Conservation (phyloP, 2,329 filamentous ascomycete species). For the Fusarium humuli region DNA sequence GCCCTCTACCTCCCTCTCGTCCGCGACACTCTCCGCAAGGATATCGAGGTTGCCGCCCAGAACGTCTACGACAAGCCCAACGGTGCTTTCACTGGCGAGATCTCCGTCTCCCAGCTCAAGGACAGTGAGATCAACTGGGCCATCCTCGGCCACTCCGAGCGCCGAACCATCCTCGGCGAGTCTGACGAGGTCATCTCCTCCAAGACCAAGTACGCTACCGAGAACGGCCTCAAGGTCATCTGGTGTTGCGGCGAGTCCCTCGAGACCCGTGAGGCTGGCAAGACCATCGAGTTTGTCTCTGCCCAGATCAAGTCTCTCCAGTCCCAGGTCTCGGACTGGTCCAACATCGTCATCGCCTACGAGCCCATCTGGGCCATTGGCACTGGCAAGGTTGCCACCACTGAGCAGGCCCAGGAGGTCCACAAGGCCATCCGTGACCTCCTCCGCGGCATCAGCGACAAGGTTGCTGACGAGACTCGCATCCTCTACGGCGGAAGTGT, state of each 20-base stretch:
- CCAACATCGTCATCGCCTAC: slow-evolving; percentile 95
- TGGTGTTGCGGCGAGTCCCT: slow-evolving; percentile 97
- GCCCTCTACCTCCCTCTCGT: slow-evolving; percentile 90
- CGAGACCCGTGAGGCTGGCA: slow-evolving; percentile 86
- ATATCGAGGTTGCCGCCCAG: slow-evolving; percentile 89
- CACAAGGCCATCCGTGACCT: slow-evolving; percentile 92
- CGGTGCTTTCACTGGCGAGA: slow-evolving; percentile 97
- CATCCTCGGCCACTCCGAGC: slow-evolving; percentile 94
- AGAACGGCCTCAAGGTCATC: slow-evolving; percentile 89
- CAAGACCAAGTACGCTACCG: slow-evolving; percentile 94
- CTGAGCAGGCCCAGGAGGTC: slow-evolving; percentile 91
- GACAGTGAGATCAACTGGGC: slow-evolving; percentile 91
- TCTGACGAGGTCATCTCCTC: slow-evolving; percentile 84
- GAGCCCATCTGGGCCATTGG: slow-evolving; percentile 98
- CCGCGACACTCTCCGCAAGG: slow-evolving; percentile 79
- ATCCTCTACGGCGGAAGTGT: slow-evolving; percentile 98
- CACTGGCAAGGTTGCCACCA: slow-evolving; percentile 92
- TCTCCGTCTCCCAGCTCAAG: slow-evolving; percentile 90
- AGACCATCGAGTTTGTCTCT: slow-evolving; percentile 89
- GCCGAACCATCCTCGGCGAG: slow-evolving; percentile 89
- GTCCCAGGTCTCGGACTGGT: slow-evolving; percentile 83
- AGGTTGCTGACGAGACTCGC: slow-evolving; percentile 85
- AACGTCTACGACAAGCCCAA: slow-evolving; percentile 98
- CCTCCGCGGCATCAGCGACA: slow-evolving; percentile 80
- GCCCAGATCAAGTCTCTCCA: slow-evolving; percentile 87